phyloP scores from a whole-genome alignment of 1,284 basidiomycete species.

The Trichosporon sp. region DNA sequence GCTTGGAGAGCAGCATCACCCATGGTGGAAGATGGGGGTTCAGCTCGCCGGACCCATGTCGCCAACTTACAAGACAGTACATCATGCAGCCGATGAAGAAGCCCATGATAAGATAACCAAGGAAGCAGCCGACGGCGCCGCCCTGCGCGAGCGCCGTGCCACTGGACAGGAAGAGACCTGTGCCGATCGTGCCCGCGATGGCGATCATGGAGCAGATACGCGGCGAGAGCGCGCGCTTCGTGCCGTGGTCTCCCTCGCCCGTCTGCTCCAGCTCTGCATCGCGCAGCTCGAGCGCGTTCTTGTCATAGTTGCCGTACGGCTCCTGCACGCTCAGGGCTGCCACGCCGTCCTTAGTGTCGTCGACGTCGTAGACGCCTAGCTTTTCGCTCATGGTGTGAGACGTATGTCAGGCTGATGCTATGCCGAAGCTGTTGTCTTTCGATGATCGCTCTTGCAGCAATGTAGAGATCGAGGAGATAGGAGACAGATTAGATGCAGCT shows the following conservation, averaged over 20 bases:
- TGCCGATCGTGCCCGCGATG: slow-evolving; percentile 13
- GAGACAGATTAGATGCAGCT: not conserved
- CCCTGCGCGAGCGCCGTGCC: slow-evolving; percentile 6
- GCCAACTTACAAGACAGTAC: slow-evolving; percentile 9
- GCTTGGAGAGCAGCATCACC: too few relatives aligned
- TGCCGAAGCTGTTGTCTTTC: too few relatives aligned
- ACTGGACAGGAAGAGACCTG: slow-evolving; percentile 7
- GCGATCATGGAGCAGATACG: slow-evolving; percentile 12
- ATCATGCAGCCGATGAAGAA: slow-evolving; percentile 14
- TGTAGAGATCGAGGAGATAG: not conserved
- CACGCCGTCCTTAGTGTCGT: not conserved
- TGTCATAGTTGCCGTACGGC: not conserved
- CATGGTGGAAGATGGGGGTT: too few relatives aligned
- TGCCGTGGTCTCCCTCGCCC: slow-evolving; percentile 12
- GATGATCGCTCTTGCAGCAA: not conserved
- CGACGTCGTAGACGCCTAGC: not conserved
- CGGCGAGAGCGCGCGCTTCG: slow-evolving; percentile 14
- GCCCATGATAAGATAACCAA: slow-evolving; percentile 28
- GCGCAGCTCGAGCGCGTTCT: slow-evolving; percentile 1
- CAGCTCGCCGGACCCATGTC: too few relatives aligned
- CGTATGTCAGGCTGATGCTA: not conserved
- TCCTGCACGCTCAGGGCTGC: not conserved
- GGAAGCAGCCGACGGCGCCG: slow-evolving; percentile 3
- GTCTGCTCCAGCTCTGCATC: slow-evolving; percentile 6
- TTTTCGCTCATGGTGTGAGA: not conserved